phyloP scores from a whole-genome alignment of 148 eudicot species.

The Dianthus caryophyllus region DNA sequence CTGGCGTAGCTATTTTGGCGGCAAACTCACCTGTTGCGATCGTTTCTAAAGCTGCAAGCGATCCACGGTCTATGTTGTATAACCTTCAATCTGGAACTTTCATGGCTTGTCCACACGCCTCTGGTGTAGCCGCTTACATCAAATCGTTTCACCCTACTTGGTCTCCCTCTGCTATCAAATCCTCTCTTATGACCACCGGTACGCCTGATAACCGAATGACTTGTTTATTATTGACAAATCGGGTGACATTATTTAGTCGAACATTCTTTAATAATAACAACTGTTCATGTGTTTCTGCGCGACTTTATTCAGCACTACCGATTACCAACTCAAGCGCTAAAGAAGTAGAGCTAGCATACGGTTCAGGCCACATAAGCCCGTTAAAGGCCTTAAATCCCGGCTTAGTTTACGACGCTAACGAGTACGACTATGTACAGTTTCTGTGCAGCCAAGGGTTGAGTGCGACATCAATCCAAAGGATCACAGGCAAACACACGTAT shows the following conservation, averaged over 20 bases:
- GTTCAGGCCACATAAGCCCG: conserved; percentile 33
- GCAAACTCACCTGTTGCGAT: conserved; percentile 28
- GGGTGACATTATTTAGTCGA: too few species aligned
- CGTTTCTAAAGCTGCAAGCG: conserved; percentile 18
- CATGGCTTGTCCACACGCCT: conserved; percentile 45
- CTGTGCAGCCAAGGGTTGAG: conserved; percentile 31
- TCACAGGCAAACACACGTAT: conserved; percentile 18
- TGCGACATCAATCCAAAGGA: not conserved
- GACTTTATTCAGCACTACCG: conserved; percentile 22
- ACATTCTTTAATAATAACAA: too few species aligned
- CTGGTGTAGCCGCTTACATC: conserved; percentile 31
- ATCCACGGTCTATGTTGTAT: conserved; percentile 25
- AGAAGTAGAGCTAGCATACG: conserved; percentile 34
- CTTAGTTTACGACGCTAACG: conserved; percentile 26
- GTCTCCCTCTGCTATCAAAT: conserved; percentile 37
- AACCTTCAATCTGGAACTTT: conserved; percentile 31
- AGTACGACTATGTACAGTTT: conserved; percentile 27
- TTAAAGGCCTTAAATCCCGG: conserved; percentile 29
- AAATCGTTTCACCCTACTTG: conserved; percentile 35
- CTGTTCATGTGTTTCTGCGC: not conserved
- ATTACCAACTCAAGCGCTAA: conserved; percentile 12
- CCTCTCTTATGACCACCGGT: conserved; percentile 43
- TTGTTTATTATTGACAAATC: too few species aligned
- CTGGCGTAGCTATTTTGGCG: conserved; percentile 41
- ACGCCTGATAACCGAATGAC: too few species aligned